Evolutionary conservation across 352 stramenopile species (phyloP), one percentile per base, ranked within the genome.

Genomic region (Pythium apleroticum): DNA sequence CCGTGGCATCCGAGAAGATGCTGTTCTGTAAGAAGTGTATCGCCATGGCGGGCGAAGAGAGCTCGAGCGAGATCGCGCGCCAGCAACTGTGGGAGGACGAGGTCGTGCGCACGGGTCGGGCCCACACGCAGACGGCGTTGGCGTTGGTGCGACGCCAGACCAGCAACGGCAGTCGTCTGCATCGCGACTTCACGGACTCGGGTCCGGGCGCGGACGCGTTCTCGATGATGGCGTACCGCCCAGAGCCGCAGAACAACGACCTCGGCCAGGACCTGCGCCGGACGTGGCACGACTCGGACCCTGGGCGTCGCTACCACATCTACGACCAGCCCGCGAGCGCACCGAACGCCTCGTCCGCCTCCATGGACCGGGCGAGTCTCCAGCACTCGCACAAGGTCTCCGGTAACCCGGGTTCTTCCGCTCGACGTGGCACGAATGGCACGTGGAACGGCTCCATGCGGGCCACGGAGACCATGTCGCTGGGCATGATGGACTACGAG

Each of bases 21-120:
- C 69, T 80, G 46, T 88, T 91, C 45, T 91, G 83, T 69, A 87
- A 85, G 53, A 78, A 76, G 41, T 91, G 83, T 62, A 71, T 91
- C 11, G 65, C 73, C 5, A 72, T 66, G 59, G 78, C 84, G 3
- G 74, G 70, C 24, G 73, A 86, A 25, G 78, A 88, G 46, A 89
- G 73, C 53, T 71, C 82, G 49, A 52, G 75, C 9, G 80, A 88
- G 27, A 87, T 91, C 50, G 82, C 82, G 31, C 77, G 73, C 27
- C 74, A 82, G 55, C 80, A 91, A 60, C 50, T 88, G 12, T 84
- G 73, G 71, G 72, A 80, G 15, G 59, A 69, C 4, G 73, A 78
- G 33, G 45, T 71, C 14, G 55, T 73, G 24, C 66, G 66, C 46
- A 60, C 66, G 28, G 66, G 60, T 20, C 60, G 66, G 6, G 53